Evolutionary conservation across 495 filamentous ascomycete species (phyloP), one percentile per base, ranked within the genome.

Genomic region (Evernia prunastri): DNA sequence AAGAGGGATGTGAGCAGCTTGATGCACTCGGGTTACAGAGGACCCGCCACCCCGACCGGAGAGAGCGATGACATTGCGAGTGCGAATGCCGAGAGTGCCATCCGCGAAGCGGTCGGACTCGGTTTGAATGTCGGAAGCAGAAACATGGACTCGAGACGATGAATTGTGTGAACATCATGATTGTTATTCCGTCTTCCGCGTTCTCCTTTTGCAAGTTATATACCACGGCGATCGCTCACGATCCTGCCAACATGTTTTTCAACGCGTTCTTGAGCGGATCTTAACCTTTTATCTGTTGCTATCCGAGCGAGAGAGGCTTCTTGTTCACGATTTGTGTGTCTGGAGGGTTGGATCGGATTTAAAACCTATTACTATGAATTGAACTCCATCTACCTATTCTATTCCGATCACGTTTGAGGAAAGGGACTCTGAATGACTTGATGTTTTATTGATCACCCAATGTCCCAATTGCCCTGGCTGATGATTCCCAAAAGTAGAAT

Each of bases 1-100:
- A 76, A 77, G 60, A 77, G 69, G 59, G 67, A 69, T 69, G 69
- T 71, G 27, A 49, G 64, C 11, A 53, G 66, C n/a, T 31, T 71
- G 64, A 71, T 71, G 69, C 63, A 71, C 47, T 49, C 60, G 4
- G 62, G 61, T 23, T 71, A 68, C 54, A 56, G 69, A 4, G 69
- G 69, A 4, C 66, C 58, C 29, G 51, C 6, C 27, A 23, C 51
- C 51, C 51, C 51, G 1, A 35, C 61, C 36, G 29, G 63, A 23
- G 43, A 68, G 60, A 53, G 27, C n/a, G 35, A 66, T 40, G 29
- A 58, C 13, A 36, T 54, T 29, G 47, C 37, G 43, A 58, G 45
- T 12, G 45, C 53, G n/a, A 60, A 49, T n/a, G 54, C 56, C 7
- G 29, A 64, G 29, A 37, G 31, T 40, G 62, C 56, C 0, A 59